Conservation (phyloP, 257 asterid species). For the Rubia yunnanensis region DNA sequence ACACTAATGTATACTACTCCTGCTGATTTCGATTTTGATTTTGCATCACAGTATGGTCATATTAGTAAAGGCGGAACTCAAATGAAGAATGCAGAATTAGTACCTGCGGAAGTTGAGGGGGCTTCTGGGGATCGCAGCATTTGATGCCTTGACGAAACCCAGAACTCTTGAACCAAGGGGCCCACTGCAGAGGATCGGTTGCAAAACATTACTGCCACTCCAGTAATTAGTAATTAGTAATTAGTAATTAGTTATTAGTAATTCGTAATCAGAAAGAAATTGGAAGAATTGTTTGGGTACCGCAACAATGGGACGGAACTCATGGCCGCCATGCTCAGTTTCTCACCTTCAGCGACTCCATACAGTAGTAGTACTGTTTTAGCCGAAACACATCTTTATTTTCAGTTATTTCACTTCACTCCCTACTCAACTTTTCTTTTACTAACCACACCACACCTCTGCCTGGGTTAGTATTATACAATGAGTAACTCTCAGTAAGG, state of each 20-base stretch:
- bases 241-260: too few species aligned
- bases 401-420: neutral
- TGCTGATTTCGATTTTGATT: too few species aligned
- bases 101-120: slow-evolving; percentile 49
- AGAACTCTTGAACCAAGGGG: slow-evolving; percentile 34
- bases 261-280: neutral
- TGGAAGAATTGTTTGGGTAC: slow-evolving; percentile 14
- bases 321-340: slow-evolving; percentile 18
- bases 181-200: slow-evolving; percentile 34
- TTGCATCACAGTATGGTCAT: too few species aligned
- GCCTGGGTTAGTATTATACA: too few species aligned
- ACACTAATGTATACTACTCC: neutral
- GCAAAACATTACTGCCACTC: neutral
- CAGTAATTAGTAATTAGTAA: neutral
- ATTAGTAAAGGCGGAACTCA: neutral
- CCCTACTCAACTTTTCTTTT: neutral
- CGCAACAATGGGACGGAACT: slow-evolving; percentile 39
- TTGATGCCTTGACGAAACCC: slow-evolving; percentile 34
- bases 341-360: too few species aligned
- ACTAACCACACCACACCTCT: too few species aligned
- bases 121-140: slow-evolving; percentile 18
- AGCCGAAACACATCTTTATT: neutral
- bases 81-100: neutral
- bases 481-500: too few species aligned
- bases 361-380: neutral